phyloP scores from a whole-genome alignment of 2,329 filamentous ascomycete genomes.

The Aurifilum marmelostoma region DNA sequence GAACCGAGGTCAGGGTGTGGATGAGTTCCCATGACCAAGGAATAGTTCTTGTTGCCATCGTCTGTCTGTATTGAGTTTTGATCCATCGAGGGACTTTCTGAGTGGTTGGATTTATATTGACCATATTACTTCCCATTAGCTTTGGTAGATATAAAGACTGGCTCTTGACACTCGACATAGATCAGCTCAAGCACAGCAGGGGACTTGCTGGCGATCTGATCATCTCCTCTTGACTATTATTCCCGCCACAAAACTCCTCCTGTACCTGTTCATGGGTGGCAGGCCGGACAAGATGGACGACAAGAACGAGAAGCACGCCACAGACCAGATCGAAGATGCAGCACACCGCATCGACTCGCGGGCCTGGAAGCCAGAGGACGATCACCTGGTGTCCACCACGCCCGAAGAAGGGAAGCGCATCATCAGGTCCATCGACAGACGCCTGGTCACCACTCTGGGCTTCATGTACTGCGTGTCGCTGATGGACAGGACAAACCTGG shows the following conservation, averaged over 20 bases:
- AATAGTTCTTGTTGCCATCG: too few relatives aligned
- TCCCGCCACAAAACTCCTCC: too few relatives aligned
- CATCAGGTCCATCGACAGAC: constrained; percentile 69
- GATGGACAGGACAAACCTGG: constrained; percentile 80
- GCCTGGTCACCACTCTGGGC: constrained; percentile 64
- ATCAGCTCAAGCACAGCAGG: too few relatives aligned
- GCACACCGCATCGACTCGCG: constrained; percentile 34
- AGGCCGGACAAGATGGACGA: constrained; percentile 32
- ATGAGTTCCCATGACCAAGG: background rate
- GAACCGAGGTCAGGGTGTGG: background rate
- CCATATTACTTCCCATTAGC: too few relatives aligned
- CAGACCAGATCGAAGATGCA: constrained; percentile 23
- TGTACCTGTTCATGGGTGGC: background rate
- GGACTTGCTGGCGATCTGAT: too few relatives aligned
- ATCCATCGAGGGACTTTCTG: background rate
- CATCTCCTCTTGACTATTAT: too few relatives aligned
- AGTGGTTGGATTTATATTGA: too few relatives aligned
- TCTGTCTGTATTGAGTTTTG: background rate
- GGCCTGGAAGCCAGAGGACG: constrained; percentile 39
- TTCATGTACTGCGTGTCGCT: constrained; percentile 74
- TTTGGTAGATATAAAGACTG: too few relatives aligned
- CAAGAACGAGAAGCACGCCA: constrained; percentile 35
- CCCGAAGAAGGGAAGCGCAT: constrained; percentile 68
- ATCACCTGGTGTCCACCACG: constrained; percentile 49
- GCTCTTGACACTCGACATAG: too few relatives aligned